Evolutionary conservation across 1,284 basidiomycete species (phyloP).

Genomic region (Quambalaria eucalypti): DNA sequence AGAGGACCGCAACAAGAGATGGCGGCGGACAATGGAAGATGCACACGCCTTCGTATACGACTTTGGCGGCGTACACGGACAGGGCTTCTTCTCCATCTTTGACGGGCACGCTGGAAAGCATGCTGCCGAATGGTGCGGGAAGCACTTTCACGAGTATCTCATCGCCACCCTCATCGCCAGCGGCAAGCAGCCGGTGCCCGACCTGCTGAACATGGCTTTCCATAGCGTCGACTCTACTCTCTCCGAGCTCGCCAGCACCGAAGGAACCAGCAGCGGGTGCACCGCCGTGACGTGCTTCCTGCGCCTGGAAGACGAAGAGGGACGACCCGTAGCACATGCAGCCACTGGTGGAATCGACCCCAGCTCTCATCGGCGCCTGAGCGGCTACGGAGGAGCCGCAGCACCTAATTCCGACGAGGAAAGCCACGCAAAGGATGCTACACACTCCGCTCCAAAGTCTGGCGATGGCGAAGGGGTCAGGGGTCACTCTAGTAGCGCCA

Average conservation of each 20-base stretch:
- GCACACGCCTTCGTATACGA: constrained; percentile 91
- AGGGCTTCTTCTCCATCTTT: constrained; percentile 95
- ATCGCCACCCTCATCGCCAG: constrained; percentile 49
- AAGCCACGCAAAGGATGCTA: neutral
- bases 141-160: constrained; percentile 74
- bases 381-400: neutral
- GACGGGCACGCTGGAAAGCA: constrained; percentile 98
- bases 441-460: neutral
- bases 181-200: constrained; percentile 59
- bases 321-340: constrained; percentile 28
- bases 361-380: neutral
- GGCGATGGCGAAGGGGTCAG: neutral
- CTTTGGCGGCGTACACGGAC: constrained; percentile 78
- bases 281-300: constrained; percentile 96
- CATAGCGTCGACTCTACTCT: constrained; percentile 77
- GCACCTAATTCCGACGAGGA: neutral
- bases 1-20: constrained; percentile 73
- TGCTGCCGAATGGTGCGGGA: constrained; percentile 96
- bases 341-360: constrained; percentile 7
- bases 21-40: constrained; percentile 92
- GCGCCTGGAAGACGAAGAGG: constrained; percentile 68
- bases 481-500: neutral
- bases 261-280: constrained; percentile 89
- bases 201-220: constrained; percentile 85
- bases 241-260: constrained; percentile 70